Evolutionary conservation across 1,284 basidiomycete genomes (phyloP).

Genomic region (Rhodotorula sp.): DNA sequence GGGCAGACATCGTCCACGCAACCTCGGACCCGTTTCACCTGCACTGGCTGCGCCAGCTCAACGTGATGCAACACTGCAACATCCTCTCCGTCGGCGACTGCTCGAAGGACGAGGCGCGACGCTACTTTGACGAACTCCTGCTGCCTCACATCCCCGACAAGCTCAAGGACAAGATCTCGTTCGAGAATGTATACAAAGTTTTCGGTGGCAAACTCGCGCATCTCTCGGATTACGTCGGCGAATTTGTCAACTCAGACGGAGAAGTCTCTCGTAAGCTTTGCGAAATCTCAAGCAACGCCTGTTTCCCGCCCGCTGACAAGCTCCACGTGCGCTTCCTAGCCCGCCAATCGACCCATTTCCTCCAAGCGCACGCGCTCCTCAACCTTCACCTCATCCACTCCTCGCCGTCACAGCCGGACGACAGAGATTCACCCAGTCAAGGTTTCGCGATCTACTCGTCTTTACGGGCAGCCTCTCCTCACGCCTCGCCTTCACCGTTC

Average conservation of each 20-base stretch:
- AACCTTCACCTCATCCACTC: conserved; percentile 46
- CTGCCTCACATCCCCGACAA: conserved; percentile 63
- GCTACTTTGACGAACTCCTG: conserved; percentile 64
- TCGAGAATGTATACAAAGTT: conserved; percentile 68
- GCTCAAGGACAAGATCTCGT: conserved; percentile 58
- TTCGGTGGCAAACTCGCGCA: conserved; percentile 79
- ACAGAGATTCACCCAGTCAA: neutral
- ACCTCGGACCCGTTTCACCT: conserved; percentile 79
- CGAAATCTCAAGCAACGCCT: neutral
- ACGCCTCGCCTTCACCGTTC: conserved; percentile 73
- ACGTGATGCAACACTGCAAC: conserved; percentile 49
- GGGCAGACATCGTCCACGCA: conserved; percentile 59
- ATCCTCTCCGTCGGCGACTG: conserved; percentile 76
- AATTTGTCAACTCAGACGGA: conserved; percentile 10
- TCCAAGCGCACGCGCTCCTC: conserved; percentile 43
- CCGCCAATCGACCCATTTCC: conserved; percentile 39
- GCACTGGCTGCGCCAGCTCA: conserved; percentile 50
- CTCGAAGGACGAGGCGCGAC: conserved; percentile 63
- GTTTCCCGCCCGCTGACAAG: neutral
- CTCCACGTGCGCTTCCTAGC: conserved; percentile 12
- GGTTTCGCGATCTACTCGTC: conserved; percentile 31
- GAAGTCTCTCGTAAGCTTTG: neutral
- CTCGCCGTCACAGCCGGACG: neutral
- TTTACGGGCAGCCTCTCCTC: conserved; percentile 57
- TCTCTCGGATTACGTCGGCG: conserved; percentile 62